Percentiles rank a stretch among this genome's conserved stretches.
Conservation (phyloP, 495 filamentous ascomycete genomes). For the Entonaema liquescens region DNA sequence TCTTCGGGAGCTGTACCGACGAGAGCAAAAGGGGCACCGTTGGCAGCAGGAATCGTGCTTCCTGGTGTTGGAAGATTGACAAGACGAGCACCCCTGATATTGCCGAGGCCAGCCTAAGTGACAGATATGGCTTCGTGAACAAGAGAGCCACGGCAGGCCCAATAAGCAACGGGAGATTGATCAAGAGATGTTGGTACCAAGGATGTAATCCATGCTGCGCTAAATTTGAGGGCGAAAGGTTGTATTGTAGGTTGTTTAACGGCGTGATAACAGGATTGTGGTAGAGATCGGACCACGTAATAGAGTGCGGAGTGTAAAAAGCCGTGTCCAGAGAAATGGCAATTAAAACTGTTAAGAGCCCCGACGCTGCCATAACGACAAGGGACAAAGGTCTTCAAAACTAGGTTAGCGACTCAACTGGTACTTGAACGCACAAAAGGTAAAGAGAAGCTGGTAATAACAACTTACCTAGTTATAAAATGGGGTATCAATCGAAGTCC, state of each 20-base stretch:
- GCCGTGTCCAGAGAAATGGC: constrained; percentile 83
- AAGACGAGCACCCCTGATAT: constrained; percentile 81
- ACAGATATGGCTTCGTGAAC: constrained; percentile 62
- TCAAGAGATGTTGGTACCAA: constrained; percentile 84
- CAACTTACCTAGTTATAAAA: constrained; percentile 77
- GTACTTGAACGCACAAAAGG: not conserved
- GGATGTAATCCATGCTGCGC: constrained; percentile 92
- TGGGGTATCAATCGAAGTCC: constrained; percentile 82
- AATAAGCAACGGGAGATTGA: constrained; percentile 87
- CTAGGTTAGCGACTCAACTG: not conserved
- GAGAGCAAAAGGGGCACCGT: constrained; percentile 88
- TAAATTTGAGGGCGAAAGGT: constrained; percentile 77
- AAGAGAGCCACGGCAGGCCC: constrained; percentile 84
- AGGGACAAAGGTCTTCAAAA: constrained; percentile 71
- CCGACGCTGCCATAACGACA: constrained; percentile 66
- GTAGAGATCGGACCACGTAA: constrained; percentile 64
- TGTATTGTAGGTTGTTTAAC: constrained; percentile 91
- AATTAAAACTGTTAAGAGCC: constrained; percentile 67
- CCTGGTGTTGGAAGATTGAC: constrained; percentile 90
- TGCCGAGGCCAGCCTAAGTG: constrained; percentile 75
- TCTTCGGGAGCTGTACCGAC: constrained; percentile 75
- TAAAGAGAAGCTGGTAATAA: not conserved
- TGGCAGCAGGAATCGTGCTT: constrained; percentile 92
- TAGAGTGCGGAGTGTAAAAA: constrained; percentile 73
- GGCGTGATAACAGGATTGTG: constrained; percentile 81